These are phyloP conservation scores for Dothideomycetes sp. DNA, from an alignment of 2,329 filamentous ascomycete genomes.

Conservation along the genomic window DNA sequence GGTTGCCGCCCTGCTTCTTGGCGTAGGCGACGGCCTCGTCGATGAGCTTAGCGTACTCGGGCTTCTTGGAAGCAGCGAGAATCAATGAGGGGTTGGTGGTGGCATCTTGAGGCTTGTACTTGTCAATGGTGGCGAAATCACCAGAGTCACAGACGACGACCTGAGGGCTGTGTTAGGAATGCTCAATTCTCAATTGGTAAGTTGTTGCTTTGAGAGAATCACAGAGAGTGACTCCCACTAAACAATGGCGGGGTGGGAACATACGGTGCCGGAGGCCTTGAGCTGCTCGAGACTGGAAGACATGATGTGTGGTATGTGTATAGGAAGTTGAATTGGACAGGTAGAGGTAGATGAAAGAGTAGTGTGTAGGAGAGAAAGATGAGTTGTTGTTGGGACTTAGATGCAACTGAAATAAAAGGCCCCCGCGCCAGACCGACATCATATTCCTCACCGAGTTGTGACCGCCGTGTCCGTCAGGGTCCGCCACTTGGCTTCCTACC, in stretches of 20 bases:
- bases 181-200: no score
- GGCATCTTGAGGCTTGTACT: slow-evolving; percentile 99
- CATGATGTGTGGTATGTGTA: slow-evolving; percentile 44
- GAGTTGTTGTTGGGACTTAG: slow-evolving; percentile 9
- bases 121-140: slow-evolving; percentile 77
- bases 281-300: slow-evolving; percentile 88
- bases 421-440: slow-evolving; percentile 7
- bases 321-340: background rate
- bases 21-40: slow-evolving; percentile 76
- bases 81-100: slow-evolving; percentile 99
- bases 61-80: slow-evolving; percentile 95
- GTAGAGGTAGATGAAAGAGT: background rate
- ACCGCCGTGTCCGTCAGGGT: no score
- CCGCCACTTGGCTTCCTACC: slow-evolving; percentile 8
- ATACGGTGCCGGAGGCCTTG: slow-evolving; percentile 91
- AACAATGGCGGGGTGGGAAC: slow-evolving; percentile 33
- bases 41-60: slow-evolving; percentile 88
- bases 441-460: slow-evolving; percentile 3
- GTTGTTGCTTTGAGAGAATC: background rate
- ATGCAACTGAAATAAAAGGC: slow-evolving; percentile 6
- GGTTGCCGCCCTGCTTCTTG: slow-evolving; percentile 53
- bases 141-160: slow-evolving; percentile 96
- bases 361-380: slow-evolving; percentile 7
- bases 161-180: slow-evolving; percentile 36
- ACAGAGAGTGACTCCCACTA: slow-evolving; percentile 5